These are phyloP conservation scores for Vaccinium darrowii DNA, from an alignment of 148 eudicot genomes.

Conservation along the genomic window DNA sequence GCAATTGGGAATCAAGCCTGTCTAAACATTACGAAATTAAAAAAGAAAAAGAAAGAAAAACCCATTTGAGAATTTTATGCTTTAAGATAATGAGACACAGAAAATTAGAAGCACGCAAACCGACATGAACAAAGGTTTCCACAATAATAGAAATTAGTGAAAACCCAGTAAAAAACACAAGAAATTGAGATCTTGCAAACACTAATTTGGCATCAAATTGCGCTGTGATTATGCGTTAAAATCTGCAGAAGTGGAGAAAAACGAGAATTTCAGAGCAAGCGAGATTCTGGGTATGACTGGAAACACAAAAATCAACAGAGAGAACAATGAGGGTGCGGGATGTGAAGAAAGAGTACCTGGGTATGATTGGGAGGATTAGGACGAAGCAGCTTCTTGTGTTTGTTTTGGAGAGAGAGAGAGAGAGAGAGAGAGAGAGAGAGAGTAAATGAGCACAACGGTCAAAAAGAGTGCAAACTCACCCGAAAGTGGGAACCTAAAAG, in stretches of 20 bases:
- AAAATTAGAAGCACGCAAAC: not conserved
- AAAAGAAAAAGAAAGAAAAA: not conserved
- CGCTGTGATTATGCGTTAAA: not conserved
- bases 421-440: constrained; percentile 37
- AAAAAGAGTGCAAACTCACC: constrained; percentile 17
- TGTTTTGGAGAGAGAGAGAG: constrained; percentile 31
- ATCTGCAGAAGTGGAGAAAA: not conserved
- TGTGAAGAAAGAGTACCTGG: constrained; percentile 23
- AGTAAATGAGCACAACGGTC: constrained; percentile 61
- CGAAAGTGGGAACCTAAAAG: constrained; percentile 3
- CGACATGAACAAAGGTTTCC: not conserved
- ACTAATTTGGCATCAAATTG: not conserved
- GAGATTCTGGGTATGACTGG: not conserved
- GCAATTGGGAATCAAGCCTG: too few relatives aligned
- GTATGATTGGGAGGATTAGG: constrained; percentile 12
- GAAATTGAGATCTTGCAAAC: not conserved
- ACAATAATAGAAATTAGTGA: not conserved
- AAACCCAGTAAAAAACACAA: not conserved
- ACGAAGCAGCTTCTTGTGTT: constrained; percentile 19
- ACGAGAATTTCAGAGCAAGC: constrained; percentile 8
- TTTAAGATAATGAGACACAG: not conserved
- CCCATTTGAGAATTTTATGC: not conserved
- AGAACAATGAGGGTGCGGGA: constrained; percentile 9
- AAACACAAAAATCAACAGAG: not conserved
- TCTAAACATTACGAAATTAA: too few relatives aligned